Conservation (phyloP, 352 stramenopile genomes). For the Globisporangium nodosum region DNA sequence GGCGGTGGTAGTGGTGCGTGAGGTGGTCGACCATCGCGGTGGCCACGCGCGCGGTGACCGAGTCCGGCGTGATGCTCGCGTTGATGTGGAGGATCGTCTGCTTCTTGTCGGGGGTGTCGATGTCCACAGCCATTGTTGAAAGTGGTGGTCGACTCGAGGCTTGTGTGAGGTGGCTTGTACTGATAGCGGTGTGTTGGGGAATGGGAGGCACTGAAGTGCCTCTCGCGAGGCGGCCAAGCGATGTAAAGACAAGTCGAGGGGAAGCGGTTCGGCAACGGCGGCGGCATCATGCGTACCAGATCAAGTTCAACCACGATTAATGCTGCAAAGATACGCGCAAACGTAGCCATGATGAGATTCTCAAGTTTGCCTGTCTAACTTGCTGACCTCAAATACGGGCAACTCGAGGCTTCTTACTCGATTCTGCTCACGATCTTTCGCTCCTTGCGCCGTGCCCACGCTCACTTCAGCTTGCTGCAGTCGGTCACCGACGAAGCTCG, state of each 20-base stretch:
- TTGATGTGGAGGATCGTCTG: slow-evolving; percentile 80
- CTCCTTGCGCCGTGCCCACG: too few relatives aligned
- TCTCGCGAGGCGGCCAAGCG: neutral
- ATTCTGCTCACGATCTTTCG: too few relatives aligned
- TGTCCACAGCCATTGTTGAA: neutral
- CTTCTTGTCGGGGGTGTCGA: slow-evolving; percentile 22
- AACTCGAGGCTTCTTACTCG: too few relatives aligned
- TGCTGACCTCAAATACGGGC: too few relatives aligned
- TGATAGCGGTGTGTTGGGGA: neutral
- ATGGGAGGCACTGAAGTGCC: neutral
- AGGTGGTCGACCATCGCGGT: slow-evolving; percentile 64
- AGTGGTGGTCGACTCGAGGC: neutral
- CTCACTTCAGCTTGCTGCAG: too few relatives aligned
- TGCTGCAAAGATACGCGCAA: neutral
- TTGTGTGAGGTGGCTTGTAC: neutral
- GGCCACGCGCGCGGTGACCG: slow-evolving; percentile 59
- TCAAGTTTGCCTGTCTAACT: too few relatives aligned
- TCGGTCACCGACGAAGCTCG: too few relatives aligned
- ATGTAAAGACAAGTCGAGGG: neutral
- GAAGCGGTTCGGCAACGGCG: too few relatives aligned
- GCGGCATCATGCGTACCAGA: neutral
- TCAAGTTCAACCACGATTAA: neutral
- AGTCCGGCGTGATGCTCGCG: slow-evolving; percentile 66
- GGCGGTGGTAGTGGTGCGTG: slow-evolving; percentile 67
- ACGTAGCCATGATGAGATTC: too few relatives aligned